Percentiles rank a stretch among this genome's conserved stretches.
Evolutionary conservation across 208 protist genomes (phyloP).

Genomic region (Acanthamoeba castellanii): DNA sequence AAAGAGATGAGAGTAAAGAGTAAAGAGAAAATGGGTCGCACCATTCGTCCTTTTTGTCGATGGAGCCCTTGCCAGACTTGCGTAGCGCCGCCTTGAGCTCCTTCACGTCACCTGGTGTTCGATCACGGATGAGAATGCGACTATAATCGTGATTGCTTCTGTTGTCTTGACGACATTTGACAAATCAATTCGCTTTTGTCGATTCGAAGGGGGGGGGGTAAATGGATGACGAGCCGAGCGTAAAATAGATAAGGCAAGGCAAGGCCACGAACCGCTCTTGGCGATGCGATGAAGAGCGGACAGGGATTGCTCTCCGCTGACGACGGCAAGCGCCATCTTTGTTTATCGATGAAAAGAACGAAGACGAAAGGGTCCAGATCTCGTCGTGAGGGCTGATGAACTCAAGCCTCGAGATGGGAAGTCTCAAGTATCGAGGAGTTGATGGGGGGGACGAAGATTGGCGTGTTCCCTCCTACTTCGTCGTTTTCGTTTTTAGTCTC

Average conservation of each 20-base stretch:
- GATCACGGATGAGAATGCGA: no score
- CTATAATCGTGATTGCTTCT: no score
- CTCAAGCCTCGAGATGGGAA: not conserved
- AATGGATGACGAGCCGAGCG: not conserved
- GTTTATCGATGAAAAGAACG: not conserved
- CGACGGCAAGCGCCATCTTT: conserved; percentile 17
- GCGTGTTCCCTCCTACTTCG: not conserved
- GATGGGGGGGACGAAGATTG: not conserved
- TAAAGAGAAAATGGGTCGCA: not conserved
- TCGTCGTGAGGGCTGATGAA: no score
- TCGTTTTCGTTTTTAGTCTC: not conserved
- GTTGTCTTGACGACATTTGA: no score
- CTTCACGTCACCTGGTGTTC: conserved; percentile 52
- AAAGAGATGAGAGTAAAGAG: not conserved
- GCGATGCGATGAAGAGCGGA: conserved; percentile 26
- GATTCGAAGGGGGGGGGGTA: no score
- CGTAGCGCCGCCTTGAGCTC: conserved; percentile 54
- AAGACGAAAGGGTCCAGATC: not conserved
- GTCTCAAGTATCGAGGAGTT: not conserved
- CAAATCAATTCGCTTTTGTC: no score
- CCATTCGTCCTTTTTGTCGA: conserved; percentile 66
- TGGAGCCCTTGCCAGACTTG: conserved; percentile 20
- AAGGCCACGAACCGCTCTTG: conserved; percentile 50
- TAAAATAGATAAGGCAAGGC: not conserved
- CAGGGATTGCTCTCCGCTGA: conserved; percentile 6